Evolutionary conservation across 805 yeast genomes (phyloP).

Genomic region (Candida khao-thaluensis): DNA sequence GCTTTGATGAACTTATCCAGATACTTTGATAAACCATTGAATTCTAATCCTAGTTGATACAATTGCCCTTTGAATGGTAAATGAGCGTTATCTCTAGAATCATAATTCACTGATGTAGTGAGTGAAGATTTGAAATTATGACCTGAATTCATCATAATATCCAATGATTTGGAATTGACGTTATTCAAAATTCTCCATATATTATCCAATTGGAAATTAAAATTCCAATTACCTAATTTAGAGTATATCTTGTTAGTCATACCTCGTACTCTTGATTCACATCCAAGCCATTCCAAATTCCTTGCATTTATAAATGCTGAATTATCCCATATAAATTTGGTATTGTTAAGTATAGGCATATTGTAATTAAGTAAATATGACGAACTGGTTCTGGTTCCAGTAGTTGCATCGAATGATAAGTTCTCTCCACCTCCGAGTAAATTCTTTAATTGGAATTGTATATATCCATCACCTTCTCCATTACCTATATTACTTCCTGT

Average conservation of each 20-base stretch:
- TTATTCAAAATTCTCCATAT: constrained; percentile 37
- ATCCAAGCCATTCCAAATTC: constrained; percentile 47
- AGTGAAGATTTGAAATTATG: constrained; percentile 45
- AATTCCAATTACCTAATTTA: constrained; percentile 34
- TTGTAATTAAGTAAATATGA: constrained; percentile 49
- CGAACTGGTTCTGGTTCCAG: constrained; percentile 50
- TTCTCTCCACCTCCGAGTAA: constrained; percentile 59
- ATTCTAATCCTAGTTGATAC: constrained; percentile 37
- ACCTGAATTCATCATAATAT: constrained; percentile 43
- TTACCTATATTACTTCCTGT: constrained; percentile 96
- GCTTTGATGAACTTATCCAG: constrained; percentile 41
- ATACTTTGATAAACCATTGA: constrained; percentile 28
- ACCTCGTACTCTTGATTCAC: constrained; percentile 46
- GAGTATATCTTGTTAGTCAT: constrained; percentile 41
- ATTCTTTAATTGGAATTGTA: constrained; percentile 62
- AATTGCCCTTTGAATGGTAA: constrained; percentile 45
- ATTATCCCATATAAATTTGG: constrained; percentile 41
- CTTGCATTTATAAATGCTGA: constrained; percentile 43
- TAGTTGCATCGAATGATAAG: constrained; percentile 49
- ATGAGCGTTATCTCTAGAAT: constrained; percentile 43
- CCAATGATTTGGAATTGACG: constrained; percentile 27
- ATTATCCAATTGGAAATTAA: constrained; percentile 50
- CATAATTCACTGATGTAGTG: constrained; percentile 39
- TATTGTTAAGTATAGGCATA: constrained; percentile 44
- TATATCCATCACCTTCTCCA: constrained; percentile 94